phyloP scores from a whole-genome alignment of 1,139 yeast genomes.

The Debaryomycetaceae sp. region DNA sequence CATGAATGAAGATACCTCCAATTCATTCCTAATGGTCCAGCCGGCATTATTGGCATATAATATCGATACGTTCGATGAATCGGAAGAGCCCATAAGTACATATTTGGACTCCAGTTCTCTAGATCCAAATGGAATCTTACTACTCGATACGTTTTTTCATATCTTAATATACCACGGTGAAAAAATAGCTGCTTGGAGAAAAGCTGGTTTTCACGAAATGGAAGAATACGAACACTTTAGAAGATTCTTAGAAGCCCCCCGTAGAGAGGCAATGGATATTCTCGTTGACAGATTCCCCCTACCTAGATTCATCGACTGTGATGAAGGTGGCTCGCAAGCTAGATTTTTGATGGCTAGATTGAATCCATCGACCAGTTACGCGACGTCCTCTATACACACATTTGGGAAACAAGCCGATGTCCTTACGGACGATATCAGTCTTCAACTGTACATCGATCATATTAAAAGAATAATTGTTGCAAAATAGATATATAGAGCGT shows the following conservation, averaged over 20 bases:
- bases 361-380: constrained; percentile 67
- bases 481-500: constrained; percentile 7
- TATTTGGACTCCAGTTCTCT: constrained; percentile 87
- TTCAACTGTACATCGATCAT: constrained; percentile 66
- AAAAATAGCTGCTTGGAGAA: constrained; percentile 67
- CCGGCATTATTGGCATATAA: constrained; percentile 79
- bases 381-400: constrained; percentile 34
- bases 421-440: constrained; percentile 67
- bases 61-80: constrained; percentile 45
- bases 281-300: constrained; percentile 68
- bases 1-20: constrained; percentile 73
- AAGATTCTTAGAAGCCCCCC: constrained; percentile 61
- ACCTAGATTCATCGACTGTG: constrained; percentile 71
- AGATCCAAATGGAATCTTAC: constrained; percentile 61
- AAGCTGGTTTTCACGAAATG: constrained; percentile 61
- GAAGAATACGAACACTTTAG: constrained; percentile 63
- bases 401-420: constrained; percentile 36
- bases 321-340: constrained; percentile 77
- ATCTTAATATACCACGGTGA: constrained; percentile 68
- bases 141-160: constrained; percentile 94
- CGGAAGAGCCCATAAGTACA: constrained; percentile 86
- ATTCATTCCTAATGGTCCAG: constrained; percentile 95
- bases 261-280: constrained; percentile 63
- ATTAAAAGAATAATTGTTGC: constrained; percentile 38
- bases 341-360: constrained; percentile 71